These are phyloP conservation scores for Debaryomyces udenii DNA, from an alignment of 1,139 yeast genomes.

Conservation along the genomic window DNA sequence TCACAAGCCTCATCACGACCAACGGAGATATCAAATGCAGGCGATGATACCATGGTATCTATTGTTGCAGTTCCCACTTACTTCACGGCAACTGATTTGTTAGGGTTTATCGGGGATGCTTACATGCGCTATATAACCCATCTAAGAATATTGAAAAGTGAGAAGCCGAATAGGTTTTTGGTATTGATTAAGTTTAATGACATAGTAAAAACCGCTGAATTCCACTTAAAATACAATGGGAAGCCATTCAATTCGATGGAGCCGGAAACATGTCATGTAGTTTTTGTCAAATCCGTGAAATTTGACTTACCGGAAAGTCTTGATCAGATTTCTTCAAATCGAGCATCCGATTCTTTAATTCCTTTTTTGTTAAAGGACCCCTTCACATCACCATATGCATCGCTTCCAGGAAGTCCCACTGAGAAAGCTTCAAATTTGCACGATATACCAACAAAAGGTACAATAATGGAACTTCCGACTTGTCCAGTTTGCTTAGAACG, in stretches of 20 bases:
- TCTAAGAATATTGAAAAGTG: slow-evolving; percentile 70
- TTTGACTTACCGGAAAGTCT: slow-evolving; percentile 25
- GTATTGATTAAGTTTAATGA: slow-evolving; percentile 75
- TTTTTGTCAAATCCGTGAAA: slow-evolving; percentile 64
- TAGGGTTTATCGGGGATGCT: slow-evolving; percentile 75
- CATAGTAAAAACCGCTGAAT: slow-evolving; percentile 56
- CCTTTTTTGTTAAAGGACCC: slow-evolving; percentile 80
- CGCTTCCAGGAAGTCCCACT: slow-evolving; percentile 7
- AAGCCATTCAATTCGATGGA: slow-evolving; percentile 83
- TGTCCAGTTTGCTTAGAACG: slow-evolving; percentile 94
- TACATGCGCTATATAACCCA: slow-evolving; percentile 65
- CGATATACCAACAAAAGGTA: slow-evolving; percentile 16
- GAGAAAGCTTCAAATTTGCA: slow-evolving; percentile 5
- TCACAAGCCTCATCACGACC: slow-evolving; percentile 4
- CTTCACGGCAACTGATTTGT: slow-evolving; percentile 79
- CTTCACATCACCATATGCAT: slow-evolving; percentile 45
- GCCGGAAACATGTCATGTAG: slow-evolving; percentile 82
- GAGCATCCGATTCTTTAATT: slow-evolving; percentile 37
- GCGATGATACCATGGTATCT: slow-evolving; percentile 70
- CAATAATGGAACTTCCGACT: slow-evolving; percentile 72
- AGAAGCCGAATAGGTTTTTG: slow-evolving; percentile 70
- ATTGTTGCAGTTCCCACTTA: slow-evolving; percentile 87
- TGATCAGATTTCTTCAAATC: slow-evolving; percentile 6
- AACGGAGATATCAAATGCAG: slow-evolving; percentile 23
- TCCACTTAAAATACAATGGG: slow-evolving; percentile 72